phyloP scores from a whole-genome alignment of 306 rosid genomes.

The Pterocarpus macrocarpus region DNA sequence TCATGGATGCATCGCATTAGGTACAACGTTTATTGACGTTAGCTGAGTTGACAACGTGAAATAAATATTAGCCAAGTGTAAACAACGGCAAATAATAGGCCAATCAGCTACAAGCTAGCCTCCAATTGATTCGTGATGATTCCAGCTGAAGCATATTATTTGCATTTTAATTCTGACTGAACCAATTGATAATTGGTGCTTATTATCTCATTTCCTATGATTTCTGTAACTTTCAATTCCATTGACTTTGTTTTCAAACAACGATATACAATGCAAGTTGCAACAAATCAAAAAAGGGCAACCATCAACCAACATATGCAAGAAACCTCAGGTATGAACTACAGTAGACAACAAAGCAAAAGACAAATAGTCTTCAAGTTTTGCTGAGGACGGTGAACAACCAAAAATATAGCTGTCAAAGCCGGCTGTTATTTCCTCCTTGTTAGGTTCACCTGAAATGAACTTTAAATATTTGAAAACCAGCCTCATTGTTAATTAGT shows the following conservation, averaged over 20 bases:
- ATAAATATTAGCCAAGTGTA: constrained; percentile 2
- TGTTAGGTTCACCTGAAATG: constrained; percentile 44
- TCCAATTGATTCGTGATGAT: not conserved
- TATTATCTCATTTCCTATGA: not conserved
- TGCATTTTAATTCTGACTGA: not conserved
- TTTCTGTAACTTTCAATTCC: constrained; percentile 14
- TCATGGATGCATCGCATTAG: no score
- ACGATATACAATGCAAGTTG: not conserved
- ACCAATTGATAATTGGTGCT: not conserved
- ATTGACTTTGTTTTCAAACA: constrained; percentile 7
- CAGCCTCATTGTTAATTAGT: constrained; percentile 6
- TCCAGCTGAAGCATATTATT: not conserved
- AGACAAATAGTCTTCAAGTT: constrained; percentile 41
- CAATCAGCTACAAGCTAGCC: not conserved
- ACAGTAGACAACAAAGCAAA: constrained; percentile 14
- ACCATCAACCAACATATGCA: constrained; percentile 8
- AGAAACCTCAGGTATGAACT: constrained; percentile 16
- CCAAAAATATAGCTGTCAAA: constrained; percentile 5
- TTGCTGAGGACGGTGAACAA: constrained; percentile 50
- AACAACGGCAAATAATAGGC: not conserved
- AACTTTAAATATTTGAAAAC: not conserved
- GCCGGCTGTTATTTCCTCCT: constrained; percentile 28
- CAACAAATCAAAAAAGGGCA: constrained; percentile 25
- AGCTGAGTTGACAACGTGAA: constrained; percentile 6
- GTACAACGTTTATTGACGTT: not conserved